Evolutionary conservation across 441 rosid genomes (phyloP).

Genomic region (Croton laevigatus): DNA sequence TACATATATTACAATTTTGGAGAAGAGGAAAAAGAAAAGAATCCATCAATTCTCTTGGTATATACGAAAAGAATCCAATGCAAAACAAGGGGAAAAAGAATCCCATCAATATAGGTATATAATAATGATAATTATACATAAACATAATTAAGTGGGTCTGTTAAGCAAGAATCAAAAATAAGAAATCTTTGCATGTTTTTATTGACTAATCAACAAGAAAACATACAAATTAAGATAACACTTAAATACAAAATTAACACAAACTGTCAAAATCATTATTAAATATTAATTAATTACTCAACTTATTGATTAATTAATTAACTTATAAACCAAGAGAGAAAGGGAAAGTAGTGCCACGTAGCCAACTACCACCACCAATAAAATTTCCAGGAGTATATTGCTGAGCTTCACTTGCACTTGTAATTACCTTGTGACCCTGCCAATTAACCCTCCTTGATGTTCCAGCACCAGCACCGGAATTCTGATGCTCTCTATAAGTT

Average conservation of each 20-base stretch:
- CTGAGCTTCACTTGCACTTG: conserved; percentile 47
- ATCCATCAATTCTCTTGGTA: too few species aligned
- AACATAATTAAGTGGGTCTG: too few species aligned
- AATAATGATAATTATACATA: too few species aligned
- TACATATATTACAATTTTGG: too few species aligned
- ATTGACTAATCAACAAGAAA: conserved; percentile 10
- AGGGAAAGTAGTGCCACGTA: conserved; percentile 66
- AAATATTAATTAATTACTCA: background rate
- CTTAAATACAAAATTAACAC: background rate
- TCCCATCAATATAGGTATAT: too few species aligned
- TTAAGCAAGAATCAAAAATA: background rate
- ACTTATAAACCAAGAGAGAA: conserved; percentile 51
- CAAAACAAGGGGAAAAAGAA: too few species aligned
- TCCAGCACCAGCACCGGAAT: conserved; percentile 63
- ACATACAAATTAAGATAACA: background rate
- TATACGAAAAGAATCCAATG: too few species aligned
- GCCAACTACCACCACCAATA: conserved; percentile 59
- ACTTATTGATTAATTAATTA: background rate
- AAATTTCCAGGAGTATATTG: conserved; percentile 46
- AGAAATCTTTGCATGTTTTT: background rate
- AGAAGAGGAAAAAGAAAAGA: too few species aligned
- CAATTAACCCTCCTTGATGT: conserved; percentile 53
- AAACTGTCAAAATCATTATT: background rate
- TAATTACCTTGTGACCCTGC: conserved; percentile 62
- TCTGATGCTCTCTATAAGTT: conserved; percentile 63